phyloP scores from a whole-genome alignment of 1,284 basidiomycete genomes.

The Malassezia furfur region DNA sequence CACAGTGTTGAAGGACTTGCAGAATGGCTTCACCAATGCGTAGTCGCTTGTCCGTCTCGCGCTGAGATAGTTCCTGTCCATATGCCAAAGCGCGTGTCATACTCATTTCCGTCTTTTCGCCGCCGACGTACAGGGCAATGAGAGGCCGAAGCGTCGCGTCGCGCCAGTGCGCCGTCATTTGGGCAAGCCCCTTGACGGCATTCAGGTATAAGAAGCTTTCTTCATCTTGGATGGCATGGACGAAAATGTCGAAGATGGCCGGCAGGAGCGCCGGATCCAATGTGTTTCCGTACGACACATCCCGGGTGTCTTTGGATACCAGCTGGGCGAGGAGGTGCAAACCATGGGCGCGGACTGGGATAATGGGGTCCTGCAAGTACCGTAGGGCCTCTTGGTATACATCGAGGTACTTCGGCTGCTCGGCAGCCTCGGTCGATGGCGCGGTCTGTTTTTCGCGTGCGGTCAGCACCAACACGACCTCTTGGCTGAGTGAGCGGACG shows the following conservation, averaged over 20 bases:
- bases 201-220: slow-evolving; percentile 92
- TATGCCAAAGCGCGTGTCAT: background rate
- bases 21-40: slow-evolving; percentile 78
- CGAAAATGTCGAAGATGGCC: slow-evolving; percentile 74
- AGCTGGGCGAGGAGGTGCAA: slow-evolving; percentile 36
- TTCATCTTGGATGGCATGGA: slow-evolving; percentile 76
- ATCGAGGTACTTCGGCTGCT: slow-evolving; percentile 9
- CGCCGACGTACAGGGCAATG: slow-evolving; percentile 29
- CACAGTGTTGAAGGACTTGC: slow-evolving; percentile 66
- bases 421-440: background rate
- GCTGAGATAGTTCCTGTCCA: slow-evolving; percentile 34
- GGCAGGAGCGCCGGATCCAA: slow-evolving; percentile 56
- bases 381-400: slow-evolving; percentile 75
- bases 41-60: slow-evolving; percentile 67
- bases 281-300: slow-evolving; percentile 7
- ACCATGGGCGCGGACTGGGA: slow-evolving; percentile 92
- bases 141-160: slow-evolving; percentile 21
- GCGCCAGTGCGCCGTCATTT: slow-evolving; percentile 37
- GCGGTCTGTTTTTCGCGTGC: slow-evolving; percentile 53
- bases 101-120: slow-evolving; percentile 19
- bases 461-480: slow-evolving; percentile 70
- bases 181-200: slow-evolving; percentile 76
- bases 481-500: slow-evolving; percentile 58
- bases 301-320: slow-evolving; percentile 19
- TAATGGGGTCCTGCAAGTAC: slow-evolving; percentile 76